Percentiles rank a stretch among this genome's conserved stretches.
Evolutionary conservation across 2,329 filamentous ascomycete species (phyloP).

Genomic region (Colletotrichum siamense): DNA sequence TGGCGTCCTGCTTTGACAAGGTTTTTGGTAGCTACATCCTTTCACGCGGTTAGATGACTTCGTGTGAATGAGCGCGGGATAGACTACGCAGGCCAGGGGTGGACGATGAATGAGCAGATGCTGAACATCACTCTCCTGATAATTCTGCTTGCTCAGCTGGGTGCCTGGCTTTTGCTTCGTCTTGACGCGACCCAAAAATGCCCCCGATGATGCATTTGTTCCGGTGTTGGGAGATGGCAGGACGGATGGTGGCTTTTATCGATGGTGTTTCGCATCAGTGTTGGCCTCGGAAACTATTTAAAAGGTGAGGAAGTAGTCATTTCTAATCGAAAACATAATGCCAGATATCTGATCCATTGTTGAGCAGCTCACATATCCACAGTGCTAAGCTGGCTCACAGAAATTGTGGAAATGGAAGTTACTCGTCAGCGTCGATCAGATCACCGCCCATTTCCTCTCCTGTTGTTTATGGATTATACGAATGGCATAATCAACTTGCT

Average conservation of each 20-base stretch:
- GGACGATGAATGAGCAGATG: neutral
- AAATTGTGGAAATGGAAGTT: fast-evolving
- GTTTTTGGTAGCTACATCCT: neutral
- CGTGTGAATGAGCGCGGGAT: neutral
- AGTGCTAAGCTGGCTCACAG: fast-evolving
- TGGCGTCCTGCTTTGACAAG: neutral
- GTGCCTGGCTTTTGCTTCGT: neutral
- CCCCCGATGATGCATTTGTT: neutral
- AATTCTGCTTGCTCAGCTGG: neutral
- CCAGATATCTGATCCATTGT: neutral
- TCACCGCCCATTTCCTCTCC: fast-evolving
- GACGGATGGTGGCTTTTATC: neutral
- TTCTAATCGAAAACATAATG: neutral
- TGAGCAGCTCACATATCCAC: neutral
- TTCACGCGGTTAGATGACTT: neutral
- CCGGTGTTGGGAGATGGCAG: fast-evolving
- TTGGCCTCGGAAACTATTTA: fast-evolving
- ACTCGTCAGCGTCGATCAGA: neutral
- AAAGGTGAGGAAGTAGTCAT: neutral
- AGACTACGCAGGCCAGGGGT: neutral
- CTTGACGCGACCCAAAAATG: neutral
- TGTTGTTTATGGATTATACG: neutral
- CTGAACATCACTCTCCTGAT: neutral
- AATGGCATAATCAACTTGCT: neutral
- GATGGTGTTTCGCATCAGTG: fast-evolving